Conservation (phyloP, 148 eudicot species). For the Linanthus parryae region DNA sequence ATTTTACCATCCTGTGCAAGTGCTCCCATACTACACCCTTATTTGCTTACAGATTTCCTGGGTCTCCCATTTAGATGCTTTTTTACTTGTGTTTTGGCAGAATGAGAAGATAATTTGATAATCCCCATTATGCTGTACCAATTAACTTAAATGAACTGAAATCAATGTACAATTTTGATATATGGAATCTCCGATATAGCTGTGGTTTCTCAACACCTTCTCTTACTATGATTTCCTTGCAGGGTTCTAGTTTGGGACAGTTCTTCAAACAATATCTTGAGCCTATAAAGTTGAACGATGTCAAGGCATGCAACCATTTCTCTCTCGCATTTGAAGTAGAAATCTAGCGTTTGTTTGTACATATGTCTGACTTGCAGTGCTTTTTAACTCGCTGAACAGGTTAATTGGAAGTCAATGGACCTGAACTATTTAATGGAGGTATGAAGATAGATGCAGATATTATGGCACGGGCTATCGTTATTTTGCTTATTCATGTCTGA, state of each 20-base stretch:
- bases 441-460: conserved; percentile 9
- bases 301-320: conserved; percentile 40
- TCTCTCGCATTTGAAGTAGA: conserved; percentile 8
- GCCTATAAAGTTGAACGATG: conserved; percentile 92
- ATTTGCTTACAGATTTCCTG: too few species aligned
- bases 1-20: too few species aligned
- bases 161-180: too few species aligned
- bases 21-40: too few species aligned
- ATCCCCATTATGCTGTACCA: too few species aligned
- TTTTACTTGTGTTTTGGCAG: too few species aligned
- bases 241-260: conserved; percentile 98
- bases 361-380: conserved; percentile 1
- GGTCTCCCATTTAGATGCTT: too few species aligned
- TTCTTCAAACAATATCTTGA: conserved; percentile 88
- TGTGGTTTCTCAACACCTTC: not conserved
- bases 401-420: conserved; percentile 92
- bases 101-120: too few species aligned
- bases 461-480: not conserved
- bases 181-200: not conserved
- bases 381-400: conserved; percentile 33
- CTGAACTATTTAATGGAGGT: conserved; percentile 95
- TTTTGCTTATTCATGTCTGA: not conserved
- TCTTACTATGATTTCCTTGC: conserved; percentile 14
- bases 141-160: too few species aligned
- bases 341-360: not conserved